Percentiles rank a stretch among this genome's conserved stretches.
Evolutionary conservation across 192 early-diverging fungal genomes (phyloP).

Genomic region (Coemansia sp.): DNA sequence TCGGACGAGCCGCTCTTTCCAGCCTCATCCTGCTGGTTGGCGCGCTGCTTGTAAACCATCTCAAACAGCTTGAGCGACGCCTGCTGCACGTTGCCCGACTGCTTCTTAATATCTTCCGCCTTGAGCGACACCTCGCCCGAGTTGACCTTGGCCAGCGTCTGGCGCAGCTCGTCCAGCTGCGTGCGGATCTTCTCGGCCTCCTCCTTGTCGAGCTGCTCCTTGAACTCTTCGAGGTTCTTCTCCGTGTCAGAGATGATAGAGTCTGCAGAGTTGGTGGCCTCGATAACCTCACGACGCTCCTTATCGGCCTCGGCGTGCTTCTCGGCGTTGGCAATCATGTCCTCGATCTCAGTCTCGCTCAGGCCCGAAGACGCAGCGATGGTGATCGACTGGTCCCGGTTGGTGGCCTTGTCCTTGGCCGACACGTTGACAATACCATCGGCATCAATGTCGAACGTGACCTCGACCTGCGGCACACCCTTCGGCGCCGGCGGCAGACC

Average conservation of each 20-base stretch:
- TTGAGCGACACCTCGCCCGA: constrained; percentile 64
- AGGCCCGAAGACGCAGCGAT: constrained; percentile 95
- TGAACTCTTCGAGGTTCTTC: constrained; percentile 94
- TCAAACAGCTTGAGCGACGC: constrained; percentile 94
- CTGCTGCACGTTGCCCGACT: constrained; percentile 83
- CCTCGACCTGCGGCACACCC: constrained; percentile 96
- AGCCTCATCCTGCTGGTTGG: constrained; percentile 39
- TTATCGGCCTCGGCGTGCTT: constrained; percentile 90
- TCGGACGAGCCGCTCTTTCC: constrained; percentile 13
- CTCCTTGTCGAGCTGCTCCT: constrained; percentile 86
- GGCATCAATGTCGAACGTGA: constrained; percentile 98
- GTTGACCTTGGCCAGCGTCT: constrained; percentile 69
- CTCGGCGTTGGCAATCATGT: constrained; percentile 93
- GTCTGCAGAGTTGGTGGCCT: constrained; percentile 92
- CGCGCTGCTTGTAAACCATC: constrained; percentile 91
- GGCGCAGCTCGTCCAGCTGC: constrained; percentile 80
- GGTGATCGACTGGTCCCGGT: constrained; percentile 94
- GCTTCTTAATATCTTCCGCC: constrained; percentile 87
- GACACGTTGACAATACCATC: constrained; percentile 98
- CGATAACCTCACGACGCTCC: constrained; percentile 88
- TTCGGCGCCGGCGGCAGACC: constrained; percentile 96
- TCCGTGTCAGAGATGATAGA: constrained; percentile 89
- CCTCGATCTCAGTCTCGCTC: constrained; percentile 91
- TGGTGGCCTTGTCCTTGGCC: constrained; percentile 96
- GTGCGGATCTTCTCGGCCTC: constrained; percentile 86